These are phyloP conservation scores for Thraustotheca clavata DNA, from an alignment of 352 stramenopile species.

Conservation along the genomic window DNA sequence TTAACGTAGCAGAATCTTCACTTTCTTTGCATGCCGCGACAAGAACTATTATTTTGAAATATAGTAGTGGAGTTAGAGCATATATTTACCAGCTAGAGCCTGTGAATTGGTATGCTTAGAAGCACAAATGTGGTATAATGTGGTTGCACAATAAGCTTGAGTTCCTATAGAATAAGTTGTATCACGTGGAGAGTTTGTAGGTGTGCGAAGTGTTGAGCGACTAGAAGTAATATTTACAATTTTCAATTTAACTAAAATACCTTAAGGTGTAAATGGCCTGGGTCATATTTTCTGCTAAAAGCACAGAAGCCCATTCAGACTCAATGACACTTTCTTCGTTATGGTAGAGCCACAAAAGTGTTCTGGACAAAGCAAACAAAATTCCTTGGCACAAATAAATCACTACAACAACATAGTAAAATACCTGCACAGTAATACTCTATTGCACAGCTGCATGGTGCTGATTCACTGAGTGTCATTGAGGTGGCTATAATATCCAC, in stretches of 20 bases:
- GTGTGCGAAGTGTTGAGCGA: slow-evolving; percentile 3
- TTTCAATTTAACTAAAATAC: not conserved
- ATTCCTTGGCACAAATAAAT: slow-evolving; percentile 2
- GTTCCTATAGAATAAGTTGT: slow-evolving; percentile 17
- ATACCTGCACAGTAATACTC: slow-evolving; percentile 19
- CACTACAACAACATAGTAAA: not conserved
- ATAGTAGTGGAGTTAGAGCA: not conserved
- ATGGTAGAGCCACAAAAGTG: slow-evolving; percentile 33
- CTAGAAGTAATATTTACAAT: too few species aligned
- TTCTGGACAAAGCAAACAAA: slow-evolving; percentile 24
- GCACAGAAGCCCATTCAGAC: not conserved
- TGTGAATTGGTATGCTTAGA: slow-evolving; percentile 27
- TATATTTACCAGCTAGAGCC: not conserved
- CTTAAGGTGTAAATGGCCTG: slow-evolving; percentile 2
- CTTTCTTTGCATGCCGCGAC: slow-evolving; percentile 62
- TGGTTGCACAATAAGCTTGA: slow-evolving; percentile 63
- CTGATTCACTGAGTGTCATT: slow-evolving; percentile 26
- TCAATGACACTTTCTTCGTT: slow-evolving; percentile 34
- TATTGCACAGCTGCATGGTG: not conserved
- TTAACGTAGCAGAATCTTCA: slow-evolving; percentile 53
- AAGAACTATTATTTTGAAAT: not conserved
- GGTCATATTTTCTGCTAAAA: slow-evolving; percentile 3
- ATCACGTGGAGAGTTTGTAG: too few species aligned
- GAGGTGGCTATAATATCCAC: slow-evolving; percentile 43
- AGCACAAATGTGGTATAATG: slow-evolving; percentile 65